Conservation (phyloP, 164 flowering plant species). For the Nymphaea colorata region DNA sequence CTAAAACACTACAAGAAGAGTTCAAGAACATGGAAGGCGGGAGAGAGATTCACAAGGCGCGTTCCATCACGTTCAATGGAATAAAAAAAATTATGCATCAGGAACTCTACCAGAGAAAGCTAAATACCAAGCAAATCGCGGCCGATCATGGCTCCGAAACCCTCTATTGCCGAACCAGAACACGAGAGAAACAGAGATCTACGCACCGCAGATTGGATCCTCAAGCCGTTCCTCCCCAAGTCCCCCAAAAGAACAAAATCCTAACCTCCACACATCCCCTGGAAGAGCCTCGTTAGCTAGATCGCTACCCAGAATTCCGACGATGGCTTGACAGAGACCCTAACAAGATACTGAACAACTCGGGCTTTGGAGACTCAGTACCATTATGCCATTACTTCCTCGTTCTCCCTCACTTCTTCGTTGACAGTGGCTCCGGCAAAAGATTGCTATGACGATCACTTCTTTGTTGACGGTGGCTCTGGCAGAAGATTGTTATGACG, state of each 20-base stretch:
- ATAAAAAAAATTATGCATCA: background rate
- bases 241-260: background rate
- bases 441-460: no score
- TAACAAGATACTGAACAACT: background rate
- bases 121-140: no score
- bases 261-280: background rate
- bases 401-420: no score
- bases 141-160: background rate
- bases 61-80: background rate
- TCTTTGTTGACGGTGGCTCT: no score
- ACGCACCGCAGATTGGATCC: background rate
- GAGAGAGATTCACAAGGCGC: background rate
- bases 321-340: background rate
- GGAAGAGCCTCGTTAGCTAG: background rate
- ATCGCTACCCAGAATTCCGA: background rate
- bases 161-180: background rate
- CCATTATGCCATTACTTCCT: no score
- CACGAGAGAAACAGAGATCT: background rate
- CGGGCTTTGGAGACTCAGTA: background rate
- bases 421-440: no score
- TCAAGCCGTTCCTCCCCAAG: background rate
- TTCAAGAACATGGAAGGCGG: background rate
- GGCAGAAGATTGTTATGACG: no score
- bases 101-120: background rate
- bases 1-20: background rate